Evolutionary conservation across 2,329 filamentous ascomycete genomes (phyloP).

Genomic region (Fusarium fracticaudum): DNA sequence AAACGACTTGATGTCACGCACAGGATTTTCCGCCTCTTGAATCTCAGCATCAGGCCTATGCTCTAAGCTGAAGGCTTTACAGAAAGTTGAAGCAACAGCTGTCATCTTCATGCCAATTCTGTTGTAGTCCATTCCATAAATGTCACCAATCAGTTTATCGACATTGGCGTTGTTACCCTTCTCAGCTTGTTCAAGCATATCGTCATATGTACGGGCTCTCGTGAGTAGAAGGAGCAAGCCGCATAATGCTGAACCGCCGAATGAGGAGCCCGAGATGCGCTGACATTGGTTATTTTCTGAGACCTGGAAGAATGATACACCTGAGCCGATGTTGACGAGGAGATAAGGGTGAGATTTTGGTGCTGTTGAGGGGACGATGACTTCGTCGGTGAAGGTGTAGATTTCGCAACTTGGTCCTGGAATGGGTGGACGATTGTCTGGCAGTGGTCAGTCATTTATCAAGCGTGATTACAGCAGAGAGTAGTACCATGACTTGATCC

Average conservation of each 20-base stretch:
- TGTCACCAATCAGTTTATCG: slow-evolving; percentile 96
- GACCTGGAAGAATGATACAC: slow-evolving; percentile 97
- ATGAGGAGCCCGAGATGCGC: slow-evolving; percentile 91
- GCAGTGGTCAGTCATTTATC: too few relatives aligned
- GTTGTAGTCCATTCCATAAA: slow-evolving; percentile 94
- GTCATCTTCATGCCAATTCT: slow-evolving; percentile 97
- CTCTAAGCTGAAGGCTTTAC: slow-evolving; percentile 95
- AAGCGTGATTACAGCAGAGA: too few relatives aligned
- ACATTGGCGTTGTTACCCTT: slow-evolving; percentile 91
- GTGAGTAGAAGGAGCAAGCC: slow-evolving; percentile 93
- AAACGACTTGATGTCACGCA: slow-evolving; percentile 64
- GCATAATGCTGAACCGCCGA: slow-evolving; percentile 96
- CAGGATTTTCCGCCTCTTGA: slow-evolving; percentile 70
- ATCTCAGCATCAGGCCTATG: slow-evolving; percentile 79
- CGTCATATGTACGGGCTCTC: slow-evolving; percentile 90
- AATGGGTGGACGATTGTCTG: slow-evolving; percentile 13
- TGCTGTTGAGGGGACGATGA: slow-evolving; percentile 87
- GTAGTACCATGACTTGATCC: slow-evolving; percentile 15
- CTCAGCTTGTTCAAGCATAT: slow-evolving; percentile 93
- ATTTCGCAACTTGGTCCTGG: slow-evolving; percentile 70
- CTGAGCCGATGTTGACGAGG: slow-evolving; percentile 96
- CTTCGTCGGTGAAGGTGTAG: slow-evolving; percentile 90
- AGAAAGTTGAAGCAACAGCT: slow-evolving; percentile 94
- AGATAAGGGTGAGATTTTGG: slow-evolving; percentile 92
- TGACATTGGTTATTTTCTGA: slow-evolving; percentile 86